Evolutionary conservation across 2,329 filamentous ascomycete species (phyloP), one percentile per base, ranked within the genome.

Genomic region (Aspergillus sp.): DNA sequence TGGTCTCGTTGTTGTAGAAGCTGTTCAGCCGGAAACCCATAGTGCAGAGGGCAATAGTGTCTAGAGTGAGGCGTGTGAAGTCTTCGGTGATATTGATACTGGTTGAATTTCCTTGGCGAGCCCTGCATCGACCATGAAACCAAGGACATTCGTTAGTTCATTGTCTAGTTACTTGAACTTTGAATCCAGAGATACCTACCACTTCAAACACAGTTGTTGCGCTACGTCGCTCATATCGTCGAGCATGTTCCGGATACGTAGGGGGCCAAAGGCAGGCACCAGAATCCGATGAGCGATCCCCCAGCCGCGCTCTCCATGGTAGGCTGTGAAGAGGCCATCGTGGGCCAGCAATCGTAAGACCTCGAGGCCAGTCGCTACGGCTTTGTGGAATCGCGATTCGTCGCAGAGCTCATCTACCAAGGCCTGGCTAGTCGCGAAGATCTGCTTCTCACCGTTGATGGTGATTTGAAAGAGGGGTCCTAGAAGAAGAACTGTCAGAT

Each of bases 11-110:
- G 25, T 81, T 81, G 70, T 92, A 92, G 74, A 88, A 91, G 2
- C 85, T 88, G 75, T 92, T 92, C 80, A 92, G 91, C 19, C 89
- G 85, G 62, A 82, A 88, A 32, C 84, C 84, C 86, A 90, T 89
- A 15, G 85, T 80, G 71, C 88, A 89, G 25, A 92, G 81, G 1
- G 87, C 88, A 5, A 92, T 81, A 0, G 88, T 89, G 69, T 92
- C 90, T 2, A 92, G 81, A 0, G 89, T 86, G 27, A 92, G 77
- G n/a, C 89, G 83, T 2, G 89, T 90, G 63, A 90, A 90, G 71
- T 91, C 88, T n/a, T 89, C 86, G 0, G 84, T 82, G 0, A 85
- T 83, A 39, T 81, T 77, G 60, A 92, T 32, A 13, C 30, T 32
- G 30, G 8, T 13, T 32, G 30, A 32, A 32, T 3, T 4, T 32